A percentile compares a stretch with the other conserved stretches of the same genome.
phyloP scores from a whole-genome alignment of 2,329 filamentous ascomycete genomes.

The Aspergillus vadensis region DNA sequence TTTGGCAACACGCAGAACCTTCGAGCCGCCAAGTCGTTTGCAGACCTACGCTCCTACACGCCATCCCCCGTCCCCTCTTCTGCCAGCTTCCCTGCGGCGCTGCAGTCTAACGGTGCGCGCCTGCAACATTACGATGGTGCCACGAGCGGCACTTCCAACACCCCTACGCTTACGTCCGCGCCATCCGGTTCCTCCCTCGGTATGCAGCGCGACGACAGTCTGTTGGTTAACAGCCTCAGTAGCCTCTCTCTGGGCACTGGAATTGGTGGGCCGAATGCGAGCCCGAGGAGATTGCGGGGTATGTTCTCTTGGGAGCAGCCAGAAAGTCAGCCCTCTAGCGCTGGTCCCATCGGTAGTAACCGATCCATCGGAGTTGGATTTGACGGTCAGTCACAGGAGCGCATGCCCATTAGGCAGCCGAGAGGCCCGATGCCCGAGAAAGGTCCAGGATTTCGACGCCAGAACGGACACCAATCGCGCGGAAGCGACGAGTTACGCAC shows the following conservation, averaged over 20 bases:
- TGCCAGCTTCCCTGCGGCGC: conserved; percentile 76
- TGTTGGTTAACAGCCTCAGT: conserved; percentile 65
- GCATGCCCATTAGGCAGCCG: conserved; percentile 62
- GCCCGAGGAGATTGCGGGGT: conserved; percentile 61
- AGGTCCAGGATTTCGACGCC: conserved; percentile 59
- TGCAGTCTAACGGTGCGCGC: conserved; percentile 64
- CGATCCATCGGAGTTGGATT: conserved; percentile 62
- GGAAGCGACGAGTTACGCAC: conserved; percentile 66
- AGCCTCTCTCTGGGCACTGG: conserved; percentile 60
- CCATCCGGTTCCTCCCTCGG: conserved; percentile 52
- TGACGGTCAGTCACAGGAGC: conserved; percentile 58
- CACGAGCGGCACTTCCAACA: conserved; percentile 62
- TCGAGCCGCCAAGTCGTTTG: conserved; percentile 93
- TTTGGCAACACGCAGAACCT: conserved; percentile 75
- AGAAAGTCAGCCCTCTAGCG: conserved; percentile 48
- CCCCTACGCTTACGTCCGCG: conserved; percentile 66
- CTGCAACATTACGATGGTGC: conserved; percentile 60
- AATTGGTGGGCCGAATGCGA: conserved; percentile 49
- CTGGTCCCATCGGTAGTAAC: conserved; percentile 66
- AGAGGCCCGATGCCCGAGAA: conserved; percentile 63
- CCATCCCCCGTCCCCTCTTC: conserved; percentile 89
- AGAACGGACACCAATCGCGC: conserved; percentile 63
- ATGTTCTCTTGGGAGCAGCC: conserved; percentile 64
- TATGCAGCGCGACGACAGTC: conserved; percentile 57
- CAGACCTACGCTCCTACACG: conserved; percentile 90